Base-by-base conservation (phyloP, 164 flowering plant genomes). In the Tetracentron sinense region DNA sequence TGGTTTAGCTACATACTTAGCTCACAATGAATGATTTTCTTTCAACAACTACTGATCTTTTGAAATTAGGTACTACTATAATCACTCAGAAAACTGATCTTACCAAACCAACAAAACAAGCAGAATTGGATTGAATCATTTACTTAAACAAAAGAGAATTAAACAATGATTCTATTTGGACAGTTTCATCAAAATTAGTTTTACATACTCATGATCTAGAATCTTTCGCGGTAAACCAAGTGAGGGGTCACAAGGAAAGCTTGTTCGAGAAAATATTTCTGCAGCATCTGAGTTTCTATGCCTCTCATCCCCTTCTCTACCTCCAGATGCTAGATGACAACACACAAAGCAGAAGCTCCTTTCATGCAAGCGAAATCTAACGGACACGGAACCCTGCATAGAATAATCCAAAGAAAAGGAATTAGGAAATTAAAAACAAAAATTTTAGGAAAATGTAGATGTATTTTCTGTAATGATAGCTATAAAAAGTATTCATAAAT, bases 321-420 rank as follows among this genome's bases (percentile, higher is more conserved):
- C 84, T 7, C 95, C 95, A 0, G 95, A 88, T 27, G 90, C 90
- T 59, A 88, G 68, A 78, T 88, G 95, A 29, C 77, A 59, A 74
- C 95, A 88, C 27, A 88, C 83, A 65, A 88, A 85, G 85, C 95
- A 88, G 78, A 88, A 85, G 81, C 90, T 85, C 42, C 86, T 85
- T 71, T 79, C 83, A 63, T 81, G 83, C 63, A 88, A 67, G 31
- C 3, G 66, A 69, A 88, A 84, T 66, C 95, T 76, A 38, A 83
- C 86, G 0, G 95, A 81, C 17, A 88, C 87, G 0, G 90, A 76
- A 22, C 95, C 95, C 95, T 88, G 85, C 64, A 66, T n/a, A n/a
- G n/a, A n/a, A n/a, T n/a, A n/a, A n/a, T n/a, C n/a, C n/a, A n/a
- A n/a, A n/a, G n/a, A n/a, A n/a, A n/a, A n/a, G n/a, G n/a, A n/a